phyloP scores from a whole-genome alignment of 73 alveolate species.

The Tetrahymena borealis region DNA sequence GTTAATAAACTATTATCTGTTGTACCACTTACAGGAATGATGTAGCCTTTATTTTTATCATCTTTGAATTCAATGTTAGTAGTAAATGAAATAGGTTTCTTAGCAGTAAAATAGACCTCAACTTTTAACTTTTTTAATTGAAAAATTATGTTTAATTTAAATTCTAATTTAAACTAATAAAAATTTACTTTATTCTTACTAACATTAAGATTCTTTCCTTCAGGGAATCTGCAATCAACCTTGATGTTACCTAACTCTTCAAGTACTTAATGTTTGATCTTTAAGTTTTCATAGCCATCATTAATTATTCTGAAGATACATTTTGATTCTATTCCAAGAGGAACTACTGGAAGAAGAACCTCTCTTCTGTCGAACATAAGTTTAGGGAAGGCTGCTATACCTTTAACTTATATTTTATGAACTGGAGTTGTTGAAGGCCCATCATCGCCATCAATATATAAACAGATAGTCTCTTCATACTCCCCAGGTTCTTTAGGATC shows the following conservation, averaged over 20 bases:
- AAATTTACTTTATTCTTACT: slow-evolving; percentile 53
- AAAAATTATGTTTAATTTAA: not conserved
- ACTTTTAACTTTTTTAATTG: slow-evolving; percentile 43
- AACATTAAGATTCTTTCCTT: slow-evolving; percentile 73
- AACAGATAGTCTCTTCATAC: slow-evolving; percentile 78
- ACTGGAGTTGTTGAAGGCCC: slow-evolving; percentile 57
- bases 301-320: slow-evolving; percentile 84
- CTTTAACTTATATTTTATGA: slow-evolving; percentile 76
- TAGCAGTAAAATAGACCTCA: slow-evolving; percentile 83
- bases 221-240: slow-evolving; percentile 73
- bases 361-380: slow-evolving; percentile 94
- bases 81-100: slow-evolving; percentile 90
- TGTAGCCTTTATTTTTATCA: slow-evolving; percentile 89
- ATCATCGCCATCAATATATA: slow-evolving; percentile 76
- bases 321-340: slow-evolving; percentile 83
- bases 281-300: slow-evolving; percentile 95
- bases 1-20: slow-evolving; percentile 92
- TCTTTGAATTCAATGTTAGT: slow-evolving; percentile 92
- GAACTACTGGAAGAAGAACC: slow-evolving; percentile 90
- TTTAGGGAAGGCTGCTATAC: slow-evolving; percentile 95
- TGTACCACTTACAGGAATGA: slow-evolving; percentile 92
- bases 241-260: slow-evolving; percentile 77
- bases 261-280: slow-evolving; percentile 79
- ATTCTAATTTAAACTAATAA: not conserved
- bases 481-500: slow-evolving; percentile 91